Conservation (phyloP, 2,329 filamentous ascomycete genomes). For the Ophiocordyceps camponoti-leonardi region DNA sequence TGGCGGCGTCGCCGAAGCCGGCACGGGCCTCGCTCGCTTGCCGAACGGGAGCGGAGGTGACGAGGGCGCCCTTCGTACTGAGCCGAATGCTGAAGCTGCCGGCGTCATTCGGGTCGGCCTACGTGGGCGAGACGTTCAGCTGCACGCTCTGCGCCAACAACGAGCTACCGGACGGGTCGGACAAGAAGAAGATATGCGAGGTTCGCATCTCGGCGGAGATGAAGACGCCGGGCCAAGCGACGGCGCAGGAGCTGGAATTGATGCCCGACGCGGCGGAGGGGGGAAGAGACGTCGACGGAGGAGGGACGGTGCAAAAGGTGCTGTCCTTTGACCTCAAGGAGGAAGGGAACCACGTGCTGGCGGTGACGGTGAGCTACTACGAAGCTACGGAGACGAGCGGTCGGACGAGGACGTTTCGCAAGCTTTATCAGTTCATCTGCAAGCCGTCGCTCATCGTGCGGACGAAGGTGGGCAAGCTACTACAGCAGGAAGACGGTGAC, state of each 20-base stretch:
- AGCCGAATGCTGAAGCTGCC: constrained; percentile 64
- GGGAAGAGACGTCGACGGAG: constrained; percentile 34
- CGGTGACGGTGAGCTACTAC: constrained; percentile 86
- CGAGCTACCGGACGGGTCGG: constrained; percentile 28
- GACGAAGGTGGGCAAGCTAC: constrained; percentile 62
- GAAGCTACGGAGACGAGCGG: constrained; percentile 59
- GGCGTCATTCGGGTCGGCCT: constrained; percentile 80
- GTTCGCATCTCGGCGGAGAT: constrained; percentile 82
- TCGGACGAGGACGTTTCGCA: constrained; percentile 72
- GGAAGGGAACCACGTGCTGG: constrained; percentile 83
- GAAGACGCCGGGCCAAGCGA: constrained; percentile 57
- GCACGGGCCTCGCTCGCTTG: constrained; percentile 59
- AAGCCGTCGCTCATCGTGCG: constrained; percentile 79
- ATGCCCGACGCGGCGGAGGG: constrained; percentile 14
- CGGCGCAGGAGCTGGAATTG: constrained; percentile 50
- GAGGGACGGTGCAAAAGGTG: constrained; percentile 61
- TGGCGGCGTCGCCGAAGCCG: constrained; percentile 18
- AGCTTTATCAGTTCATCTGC: constrained; percentile 92
- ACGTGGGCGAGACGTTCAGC: constrained; percentile 87
- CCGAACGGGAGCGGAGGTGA: constrained; percentile 24
- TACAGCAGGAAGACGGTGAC: constrained; percentile 7
- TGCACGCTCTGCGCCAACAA: constrained; percentile 96
- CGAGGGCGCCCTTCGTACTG: constrained; percentile 38
- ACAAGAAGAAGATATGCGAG: constrained; percentile 46
- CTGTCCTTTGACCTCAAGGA: constrained; percentile 81